Conservation (phyloP, 2,329 filamentous ascomycete species). For the Colletotrichum sp. region DNA sequence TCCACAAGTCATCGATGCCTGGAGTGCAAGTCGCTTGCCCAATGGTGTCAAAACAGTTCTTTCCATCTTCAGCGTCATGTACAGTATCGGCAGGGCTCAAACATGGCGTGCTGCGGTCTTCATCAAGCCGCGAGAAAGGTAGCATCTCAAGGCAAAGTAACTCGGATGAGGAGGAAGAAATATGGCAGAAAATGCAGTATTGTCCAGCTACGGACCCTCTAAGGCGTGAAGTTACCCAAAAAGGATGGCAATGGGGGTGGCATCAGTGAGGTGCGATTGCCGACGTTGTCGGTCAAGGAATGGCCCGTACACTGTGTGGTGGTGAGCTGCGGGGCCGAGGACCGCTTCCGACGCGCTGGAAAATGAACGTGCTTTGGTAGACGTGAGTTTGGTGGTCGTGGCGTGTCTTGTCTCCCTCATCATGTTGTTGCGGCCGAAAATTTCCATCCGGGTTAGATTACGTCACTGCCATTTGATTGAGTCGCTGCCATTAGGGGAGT, state of each 20-base stretch:
- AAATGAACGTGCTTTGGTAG: no score
- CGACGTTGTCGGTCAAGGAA: no score
- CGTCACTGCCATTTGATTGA: no score
- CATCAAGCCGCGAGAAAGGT: neutral
- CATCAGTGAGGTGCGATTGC: neutral
- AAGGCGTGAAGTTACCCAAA: neutral
- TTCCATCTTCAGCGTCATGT: neutral
- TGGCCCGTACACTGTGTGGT: no score
- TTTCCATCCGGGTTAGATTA: no score
- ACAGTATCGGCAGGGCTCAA: neutral
- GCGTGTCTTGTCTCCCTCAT: no score
- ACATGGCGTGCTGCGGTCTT: neutral
- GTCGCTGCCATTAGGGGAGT: no score
- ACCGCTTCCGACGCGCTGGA: no score
- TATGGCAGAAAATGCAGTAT: neutral
- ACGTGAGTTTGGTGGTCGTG: no score
- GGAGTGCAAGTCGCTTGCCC: neutral
- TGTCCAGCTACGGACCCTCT: neutral
- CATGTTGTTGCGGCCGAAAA: no score
- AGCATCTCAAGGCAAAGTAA: neutral
- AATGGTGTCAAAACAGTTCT: neutral
- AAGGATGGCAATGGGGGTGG: neutral
- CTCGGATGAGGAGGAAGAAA: neutral
- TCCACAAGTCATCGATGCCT: neutral
- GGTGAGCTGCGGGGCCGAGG: no score